Conservation (phyloP, 495 filamentous ascomycete genomes). For the Penicillium lividum region DNA sequence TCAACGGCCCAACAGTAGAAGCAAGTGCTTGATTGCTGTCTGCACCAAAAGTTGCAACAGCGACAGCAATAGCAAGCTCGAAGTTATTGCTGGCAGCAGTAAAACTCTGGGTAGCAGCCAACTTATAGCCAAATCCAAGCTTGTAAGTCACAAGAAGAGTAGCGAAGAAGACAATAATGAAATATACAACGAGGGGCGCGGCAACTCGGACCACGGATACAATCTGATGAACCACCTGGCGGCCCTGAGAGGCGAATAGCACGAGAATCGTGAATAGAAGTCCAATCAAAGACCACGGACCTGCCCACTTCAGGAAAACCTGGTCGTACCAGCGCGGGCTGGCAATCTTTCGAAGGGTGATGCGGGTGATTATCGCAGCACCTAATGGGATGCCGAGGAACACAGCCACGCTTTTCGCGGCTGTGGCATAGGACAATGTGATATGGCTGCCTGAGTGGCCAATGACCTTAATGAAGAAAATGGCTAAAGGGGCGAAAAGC, state of each 20-base stretch:
- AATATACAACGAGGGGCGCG: conserved; percentile 80
- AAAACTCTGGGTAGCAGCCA: conserved; percentile 81
- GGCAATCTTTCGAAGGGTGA: conserved; percentile 55
- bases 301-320: conserved; percentile 65
- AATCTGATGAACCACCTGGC: conserved; percentile 79
- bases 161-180: conserved; percentile 67
- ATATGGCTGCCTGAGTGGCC: conserved; percentile 36
- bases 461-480: conserved; percentile 78
- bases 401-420: conserved; percentile 77
- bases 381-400: conserved; percentile 86
- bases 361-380: conserved; percentile 75
- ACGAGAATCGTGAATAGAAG: conserved; percentile 85
- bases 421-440: conserved; percentile 65
- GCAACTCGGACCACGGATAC: conserved; percentile 78
- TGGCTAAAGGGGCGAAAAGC: conserved; percentile 75
- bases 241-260: conserved; percentile 80
- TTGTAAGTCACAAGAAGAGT: conserved; percentile 60
- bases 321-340: conserved; percentile 64
- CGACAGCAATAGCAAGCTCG: conserved; percentile 90
- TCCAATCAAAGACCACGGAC: conserved; percentile 79
- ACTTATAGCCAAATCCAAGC: conserved; percentile 71
- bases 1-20: conserved; percentile 85
- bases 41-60: conserved; percentile 79
- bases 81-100: conserved; percentile 97
- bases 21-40: conserved; percentile 83